Percentiles rank a stretch among this genome's conserved stretches.
Conservation (phyloP, 2,329 filamentous ascomycete species). For the Alternaria alternata region DNA sequence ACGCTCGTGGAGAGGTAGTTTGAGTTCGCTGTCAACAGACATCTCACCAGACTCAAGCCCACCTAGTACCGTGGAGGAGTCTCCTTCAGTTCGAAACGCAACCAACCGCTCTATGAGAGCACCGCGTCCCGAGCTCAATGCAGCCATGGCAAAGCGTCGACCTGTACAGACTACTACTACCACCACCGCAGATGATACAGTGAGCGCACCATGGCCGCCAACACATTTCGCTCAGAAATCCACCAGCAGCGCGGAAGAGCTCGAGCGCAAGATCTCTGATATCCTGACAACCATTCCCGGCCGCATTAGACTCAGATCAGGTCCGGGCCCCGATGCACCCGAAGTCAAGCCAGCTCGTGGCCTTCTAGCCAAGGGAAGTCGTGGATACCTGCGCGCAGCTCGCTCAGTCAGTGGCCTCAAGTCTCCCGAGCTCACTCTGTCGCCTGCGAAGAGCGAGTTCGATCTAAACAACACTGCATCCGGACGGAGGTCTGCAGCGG, state of each 20-base stretch:
- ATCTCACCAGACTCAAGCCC: constrained; percentile 46
- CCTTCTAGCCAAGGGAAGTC: constrained; percentile 40
- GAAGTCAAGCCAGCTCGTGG: constrained; percentile 41
- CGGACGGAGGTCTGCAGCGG: constrained; percentile 40
- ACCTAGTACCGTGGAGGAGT: constrained; percentile 42
- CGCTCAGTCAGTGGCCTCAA: constrained; percentile 45
- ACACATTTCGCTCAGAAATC: constrained; percentile 44
- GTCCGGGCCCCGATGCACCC: constrained; percentile 39
- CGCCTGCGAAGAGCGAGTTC: constrained; percentile 47
- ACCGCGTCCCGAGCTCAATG: constrained; percentile 53
- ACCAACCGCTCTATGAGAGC: constrained; percentile 36
- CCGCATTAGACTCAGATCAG: constrained; percentile 73
- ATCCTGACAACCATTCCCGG: constrained; percentile 81
- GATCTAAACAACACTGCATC: constrained; percentile 35
- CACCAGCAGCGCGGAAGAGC: constrained; percentile 61
- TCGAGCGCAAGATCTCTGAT: constrained; percentile 81
- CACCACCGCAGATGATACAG: constrained; percentile 40
- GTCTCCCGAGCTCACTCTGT: constrained; percentile 49
- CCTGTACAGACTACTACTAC: constrained; percentile 36
- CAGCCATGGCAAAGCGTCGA: constrained; percentile 53
- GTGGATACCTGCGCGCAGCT: constrained; percentile 42
- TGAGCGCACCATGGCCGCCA: constrained; percentile 45
- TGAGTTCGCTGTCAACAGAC: constrained; percentile 41
- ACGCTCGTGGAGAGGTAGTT: constrained; percentile 40
- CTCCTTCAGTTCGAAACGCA: constrained; percentile 45